Evolutionary conservation across 1,139 yeast genomes (phyloP).

Genomic region (Yamadazyma membranifaciens): DNA sequence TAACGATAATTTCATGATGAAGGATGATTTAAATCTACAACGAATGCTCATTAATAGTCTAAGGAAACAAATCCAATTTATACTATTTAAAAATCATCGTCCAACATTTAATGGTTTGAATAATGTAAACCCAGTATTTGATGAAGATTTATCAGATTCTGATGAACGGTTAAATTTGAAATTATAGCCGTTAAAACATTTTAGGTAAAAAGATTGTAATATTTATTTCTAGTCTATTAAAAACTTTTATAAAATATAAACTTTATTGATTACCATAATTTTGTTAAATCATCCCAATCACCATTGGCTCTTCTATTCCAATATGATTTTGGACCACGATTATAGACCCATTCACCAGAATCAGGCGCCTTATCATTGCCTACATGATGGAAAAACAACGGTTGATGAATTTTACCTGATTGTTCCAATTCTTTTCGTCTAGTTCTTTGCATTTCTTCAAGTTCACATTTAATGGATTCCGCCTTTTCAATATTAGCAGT

Average conservation of each 20-base stretch:
- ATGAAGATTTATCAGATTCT: constrained; percentile 23
- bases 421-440: constrained; percentile 64
- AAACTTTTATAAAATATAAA: neutral
- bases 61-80: constrained; percentile 51
- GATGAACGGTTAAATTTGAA: constrained; percentile 41
- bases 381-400: constrained; percentile 61
- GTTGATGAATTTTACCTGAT: constrained; percentile 43
- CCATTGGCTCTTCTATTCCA: constrained; percentile 71
- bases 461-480: constrained; percentile 58
- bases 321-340: constrained; percentile 64
- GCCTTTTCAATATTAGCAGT: constrained; percentile 67
- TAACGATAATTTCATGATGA: constrained; percentile 43
- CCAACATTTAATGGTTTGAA: constrained; percentile 17
- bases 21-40: constrained; percentile 50
- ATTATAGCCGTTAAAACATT: constrained; percentile 9
- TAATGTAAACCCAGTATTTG: constrained; percentile 12
- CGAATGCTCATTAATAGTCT: constrained; percentile 45
- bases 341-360: constrained; percentile 58
- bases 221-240: neutral
- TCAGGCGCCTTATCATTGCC: constrained; percentile 32
- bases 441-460: constrained; percentile 80
- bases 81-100: constrained; percentile 38
- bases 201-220: neutral
- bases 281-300: constrained; percentile 57
- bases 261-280: constrained; percentile 44